Evolutionary conservation across 345 rosid genomes (phyloP), one percentile per base, ranked within the genome.

Genomic region (Hypericum perforatum): DNA sequence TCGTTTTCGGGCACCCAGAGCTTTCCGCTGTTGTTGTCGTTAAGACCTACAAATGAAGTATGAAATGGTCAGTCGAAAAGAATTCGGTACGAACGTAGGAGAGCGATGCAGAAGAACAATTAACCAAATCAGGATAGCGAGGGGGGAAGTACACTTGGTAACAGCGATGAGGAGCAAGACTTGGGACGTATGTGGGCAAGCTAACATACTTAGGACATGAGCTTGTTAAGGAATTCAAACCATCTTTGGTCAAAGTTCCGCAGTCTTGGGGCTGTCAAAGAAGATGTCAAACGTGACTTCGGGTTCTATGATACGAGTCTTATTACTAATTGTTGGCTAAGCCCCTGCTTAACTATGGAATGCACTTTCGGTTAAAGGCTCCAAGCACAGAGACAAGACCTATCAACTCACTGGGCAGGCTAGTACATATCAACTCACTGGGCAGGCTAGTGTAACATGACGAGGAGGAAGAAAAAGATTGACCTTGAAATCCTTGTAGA

Each of bases 401-500:
- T 22, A 22, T 22, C 32, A 22, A 22, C 32, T 1, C 32, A 22
- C 32, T 22, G 32, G 32, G 4, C 32, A 4, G n/a, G n/a, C n/a
- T n/a, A n/a, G n/a, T n/a, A n/a, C n/a, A n/a, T n/a, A n/a, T n/a
- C n/a, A n/a, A n/a, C n/a, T n/a, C n/a, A n/a, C n/a, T n/a, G n/a
- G n/a, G n/a, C n/a, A n/a, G 32, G 32, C 32, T 22, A 22, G 32
- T 22, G 32, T 1, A 22, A 22, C 32, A 22, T 22, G 32, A 22
- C 4, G 32, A 22, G 32, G 32, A 22, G 32, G 53, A 56, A 42
- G 44, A 39, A 11, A 22, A 52, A 62, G 50, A 62, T 76, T 52
- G 43, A 91, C 98, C 91, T 78, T 62, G 69, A 91, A 84, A 75
- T 86, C 80, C 67, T 91, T 91, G 16, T 81, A 76, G 76, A 91